Evolutionary conservation across 2,329 filamentous ascomycete genomes (phyloP).

Genomic region (Westerdykella sp.): DNA sequence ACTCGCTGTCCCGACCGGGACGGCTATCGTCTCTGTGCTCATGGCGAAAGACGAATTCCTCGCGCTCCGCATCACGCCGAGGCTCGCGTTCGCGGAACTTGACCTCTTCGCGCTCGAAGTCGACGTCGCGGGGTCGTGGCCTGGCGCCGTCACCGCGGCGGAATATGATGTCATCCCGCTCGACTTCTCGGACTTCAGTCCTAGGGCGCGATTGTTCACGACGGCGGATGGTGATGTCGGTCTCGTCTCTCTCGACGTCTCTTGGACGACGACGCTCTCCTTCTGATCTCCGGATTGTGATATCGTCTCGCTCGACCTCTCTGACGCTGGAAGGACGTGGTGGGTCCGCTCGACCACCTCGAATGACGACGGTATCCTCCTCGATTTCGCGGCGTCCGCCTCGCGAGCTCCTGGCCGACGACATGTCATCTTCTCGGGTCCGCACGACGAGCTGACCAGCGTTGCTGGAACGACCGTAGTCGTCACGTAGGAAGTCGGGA

Average conservation of each 20-base stretch:
- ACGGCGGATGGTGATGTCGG: slow-evolving; percentile 31
- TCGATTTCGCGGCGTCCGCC: slow-evolving; percentile 35
- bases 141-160: slow-evolving; percentile 39
- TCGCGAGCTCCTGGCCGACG: slow-evolving; percentile 22
- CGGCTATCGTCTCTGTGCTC: slow-evolving; percentile 32
- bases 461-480: slow-evolving; percentile 40
- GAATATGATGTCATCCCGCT: slow-evolving; percentile 40
- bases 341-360: slow-evolving; percentile 24
- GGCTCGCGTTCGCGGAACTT: slow-evolving; percentile 39
- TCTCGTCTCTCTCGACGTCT: slow-evolving; percentile 30
- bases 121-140: slow-evolving; percentile 31
- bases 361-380: slow-evolving; percentile 35
- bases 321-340: slow-evolving; percentile 21
- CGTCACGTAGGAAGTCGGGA: slow-evolving; percentile 47
- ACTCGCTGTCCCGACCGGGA: slow-evolving; percentile 27
- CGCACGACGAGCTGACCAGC: slow-evolving; percentile 44
- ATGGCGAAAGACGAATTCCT: slow-evolving; percentile 38
- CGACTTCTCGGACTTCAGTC: slow-evolving; percentile 26
- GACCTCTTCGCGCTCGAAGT: slow-evolving; percentile 42
- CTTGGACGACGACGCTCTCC: slow-evolving; percentile 28
- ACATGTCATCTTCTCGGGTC: slow-evolving; percentile 37
- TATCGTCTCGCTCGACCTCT: slow-evolving; percentile 33
- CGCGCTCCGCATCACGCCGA: slow-evolving; percentile 31
- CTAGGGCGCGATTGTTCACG: slow-evolving; percentile 33
- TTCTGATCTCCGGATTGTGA: slow-evolving; percentile 35